Conservation (phyloP, 2,329 filamentous ascomycete genomes). For the Pseudocercospora pini-densiflorae region DNA sequence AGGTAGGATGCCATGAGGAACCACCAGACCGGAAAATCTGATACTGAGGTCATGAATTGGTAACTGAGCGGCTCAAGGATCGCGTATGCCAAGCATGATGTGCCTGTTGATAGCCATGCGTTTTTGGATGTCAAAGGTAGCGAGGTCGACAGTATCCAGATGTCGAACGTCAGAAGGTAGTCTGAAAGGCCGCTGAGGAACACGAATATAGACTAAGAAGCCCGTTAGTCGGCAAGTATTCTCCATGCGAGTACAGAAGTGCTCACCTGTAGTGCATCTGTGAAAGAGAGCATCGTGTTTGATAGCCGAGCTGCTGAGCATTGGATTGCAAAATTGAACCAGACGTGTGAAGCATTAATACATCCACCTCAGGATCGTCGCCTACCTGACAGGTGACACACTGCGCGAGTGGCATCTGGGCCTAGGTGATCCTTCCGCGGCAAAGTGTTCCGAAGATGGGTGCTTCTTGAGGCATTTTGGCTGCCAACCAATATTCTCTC, state of each 20-base stretch:
- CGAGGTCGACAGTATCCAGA: not conserved
- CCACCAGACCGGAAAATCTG: constrained; percentile 10
- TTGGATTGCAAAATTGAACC: not conserved
- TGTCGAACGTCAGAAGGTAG: not conserved
- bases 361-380: not conserved
- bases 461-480: not conserved
- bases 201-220: not conserved
- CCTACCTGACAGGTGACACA: not conserved
- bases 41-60: constrained; percentile 14
- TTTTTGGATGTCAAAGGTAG: not conserved
- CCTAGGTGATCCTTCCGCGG: not conserved
- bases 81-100: constrained; percentile 12
- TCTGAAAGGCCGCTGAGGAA: not conserved
- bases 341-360: not conserved
- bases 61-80: constrained; percentile 12
- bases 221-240: not conserved
- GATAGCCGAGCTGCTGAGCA: not conserved
- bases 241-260: not conserved
- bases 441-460: not conserved
- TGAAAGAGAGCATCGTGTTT: not conserved
- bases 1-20: constrained; percentile 9
- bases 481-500: not conserved
- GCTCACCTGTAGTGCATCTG: not conserved
- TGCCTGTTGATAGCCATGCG: not conserved
- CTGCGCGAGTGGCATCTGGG: not conserved